Conservation (phyloP, 2,329 filamentous ascomycete genomes). For the Mycosphaerella sp. region DNA sequence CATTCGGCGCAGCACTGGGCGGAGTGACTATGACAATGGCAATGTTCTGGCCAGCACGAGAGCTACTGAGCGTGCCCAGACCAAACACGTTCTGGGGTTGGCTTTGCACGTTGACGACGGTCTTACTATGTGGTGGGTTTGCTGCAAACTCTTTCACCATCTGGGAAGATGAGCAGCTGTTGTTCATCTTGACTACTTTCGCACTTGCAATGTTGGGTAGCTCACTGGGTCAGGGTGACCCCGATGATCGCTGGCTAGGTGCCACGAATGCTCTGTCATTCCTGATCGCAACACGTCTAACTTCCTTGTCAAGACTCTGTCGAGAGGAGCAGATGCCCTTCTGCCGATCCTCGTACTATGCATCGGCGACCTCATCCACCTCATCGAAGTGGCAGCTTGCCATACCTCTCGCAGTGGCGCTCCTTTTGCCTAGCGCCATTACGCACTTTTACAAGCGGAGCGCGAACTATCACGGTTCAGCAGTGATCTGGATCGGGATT, state of each 20-base stretch:
- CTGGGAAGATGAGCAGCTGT: slow-evolving; percentile 92
- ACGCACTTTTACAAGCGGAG: slow-evolving; percentile 76
- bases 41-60: slow-evolving; percentile 39
- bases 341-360: slow-evolving; percentile 92
- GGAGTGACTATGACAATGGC: slow-evolving; percentile 38
- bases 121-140: slow-evolving; percentile 88
- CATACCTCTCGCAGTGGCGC: slow-evolving; percentile 68
- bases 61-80: slow-evolving; percentile 48
- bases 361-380: slow-evolving; percentile 83
- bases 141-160: slow-evolving; percentile 98
- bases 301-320: slow-evolving; percentile 85
- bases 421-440: slow-evolving; percentile 67
- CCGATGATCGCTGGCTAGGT: slow-evolving; percentile 65
- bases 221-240: slow-evolving; percentile 64
- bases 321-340: slow-evolving; percentile 98
- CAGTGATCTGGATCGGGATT: slow-evolving; percentile 75
- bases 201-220: slow-evolving; percentile 67
- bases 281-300: slow-evolving; percentile 67
- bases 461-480: slow-evolving; percentile 79
- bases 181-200: slow-evolving; percentile 88
- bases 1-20: slow-evolving; percentile 38
- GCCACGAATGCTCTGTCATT: slow-evolving; percentile 83
- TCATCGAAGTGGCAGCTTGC: slow-evolving; percentile 83
- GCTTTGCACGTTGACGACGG: slow-evolving; percentile 70
- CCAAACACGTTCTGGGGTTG: slow-evolving; percentile 84